These are phyloP conservation scores for Podaxis sp. DNA, from an alignment of 768 basidiomycete genomes.

Conservation along the genomic window DNA sequence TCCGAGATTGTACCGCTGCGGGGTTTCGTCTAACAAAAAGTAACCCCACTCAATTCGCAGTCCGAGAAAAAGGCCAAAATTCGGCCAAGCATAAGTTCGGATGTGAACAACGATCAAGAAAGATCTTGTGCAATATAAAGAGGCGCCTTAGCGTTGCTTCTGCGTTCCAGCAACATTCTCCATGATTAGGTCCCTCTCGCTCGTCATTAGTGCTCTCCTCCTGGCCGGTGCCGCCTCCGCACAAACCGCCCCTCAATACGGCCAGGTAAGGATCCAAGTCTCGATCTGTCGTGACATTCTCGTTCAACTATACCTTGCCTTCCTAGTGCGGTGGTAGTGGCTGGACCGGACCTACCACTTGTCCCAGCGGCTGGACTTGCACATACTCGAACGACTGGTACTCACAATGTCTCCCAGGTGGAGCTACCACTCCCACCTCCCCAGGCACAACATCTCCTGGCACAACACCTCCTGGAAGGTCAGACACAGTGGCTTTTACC, in stretches of 20 bases:
- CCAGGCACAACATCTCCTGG: conserved; percentile 15
- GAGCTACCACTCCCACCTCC: conserved; percentile 26
- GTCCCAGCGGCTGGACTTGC: conserved; percentile 47
- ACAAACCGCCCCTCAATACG: conserved; percentile 31
- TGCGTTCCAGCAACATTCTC: not conserved
- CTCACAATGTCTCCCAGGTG: conserved; percentile 55
- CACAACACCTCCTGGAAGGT: conserved; percentile 33
- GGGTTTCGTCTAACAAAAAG: not conserved
- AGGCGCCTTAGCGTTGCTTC: not conserved
- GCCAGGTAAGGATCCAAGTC: conserved; percentile 29
- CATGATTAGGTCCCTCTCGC: conserved; percentile 12
- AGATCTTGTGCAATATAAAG: not conserved
- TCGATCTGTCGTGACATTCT: not conserved
- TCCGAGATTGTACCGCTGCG: conserved; percentile 9
- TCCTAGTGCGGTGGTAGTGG: conserved; percentile 51
- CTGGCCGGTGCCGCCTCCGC: conserved; percentile 19
- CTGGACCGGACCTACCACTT: conserved; percentile 52
- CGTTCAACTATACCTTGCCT: not conserved
- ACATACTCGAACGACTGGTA: conserved; percentile 45
- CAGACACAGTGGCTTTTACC: not conserved
- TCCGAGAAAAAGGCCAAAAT: conserved; percentile 15
- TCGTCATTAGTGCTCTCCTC: conserved; percentile 13
- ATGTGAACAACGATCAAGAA: not conserved
- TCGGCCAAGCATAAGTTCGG: not conserved
- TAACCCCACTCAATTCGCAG: not conserved